Percentiles rank a stretch among this genome's conserved stretches.
phyloP scores from a whole-genome alignment of 1,139 yeast genomes.

The Candida gigantensis region DNA sequence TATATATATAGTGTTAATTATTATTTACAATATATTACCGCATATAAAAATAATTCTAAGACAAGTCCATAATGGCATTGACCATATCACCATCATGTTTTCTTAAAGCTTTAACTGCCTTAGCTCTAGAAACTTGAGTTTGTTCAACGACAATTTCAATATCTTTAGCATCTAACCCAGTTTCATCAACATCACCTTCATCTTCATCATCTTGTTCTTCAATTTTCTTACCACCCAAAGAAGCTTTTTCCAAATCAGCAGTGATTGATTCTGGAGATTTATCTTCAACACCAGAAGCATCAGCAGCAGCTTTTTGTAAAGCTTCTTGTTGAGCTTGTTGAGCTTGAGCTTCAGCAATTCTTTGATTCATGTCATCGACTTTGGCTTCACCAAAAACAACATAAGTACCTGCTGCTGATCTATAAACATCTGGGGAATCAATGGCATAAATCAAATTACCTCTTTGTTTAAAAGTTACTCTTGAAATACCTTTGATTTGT shows the following conservation, averaged over 20 bases:
- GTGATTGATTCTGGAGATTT: slow-evolving; percentile 79
- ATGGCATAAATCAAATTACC: slow-evolving; percentile 92
- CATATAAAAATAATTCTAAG: slow-evolving; percentile 35
- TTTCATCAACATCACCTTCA: slow-evolving; percentile 71
- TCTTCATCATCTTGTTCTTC: slow-evolving; percentile 54
- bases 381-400: slow-evolving; percentile 98
- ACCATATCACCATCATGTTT: slow-evolving; percentile 93
- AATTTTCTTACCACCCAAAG: slow-evolving; percentile 47
- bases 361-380: slow-evolving; percentile 86
- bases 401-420: slow-evolving; percentile 90
- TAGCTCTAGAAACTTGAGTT: slow-evolving; percentile 82
- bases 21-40: not conserved
- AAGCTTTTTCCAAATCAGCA: slow-evolving; percentile 86
- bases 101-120: slow-evolving; percentile 89
- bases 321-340: slow-evolving; percentile 58
- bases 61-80: slow-evolving; percentile 90
- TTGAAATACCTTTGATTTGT: slow-evolving; percentile 87
- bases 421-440: slow-evolving; percentile 94
- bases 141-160: slow-evolving; percentile 85
- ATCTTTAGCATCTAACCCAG: slow-evolving; percentile 79
- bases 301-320: slow-evolving; percentile 56
- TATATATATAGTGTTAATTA: not conserved
- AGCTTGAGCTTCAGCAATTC: slow-evolving; percentile 65
- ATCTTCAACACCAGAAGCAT: slow-evolving; percentile 36
- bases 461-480: slow-evolving; percentile 95